These are phyloP conservation scores for Candida alai DNA, from an alignment of 805 yeast genomes.

Conservation along the genomic window DNA sequence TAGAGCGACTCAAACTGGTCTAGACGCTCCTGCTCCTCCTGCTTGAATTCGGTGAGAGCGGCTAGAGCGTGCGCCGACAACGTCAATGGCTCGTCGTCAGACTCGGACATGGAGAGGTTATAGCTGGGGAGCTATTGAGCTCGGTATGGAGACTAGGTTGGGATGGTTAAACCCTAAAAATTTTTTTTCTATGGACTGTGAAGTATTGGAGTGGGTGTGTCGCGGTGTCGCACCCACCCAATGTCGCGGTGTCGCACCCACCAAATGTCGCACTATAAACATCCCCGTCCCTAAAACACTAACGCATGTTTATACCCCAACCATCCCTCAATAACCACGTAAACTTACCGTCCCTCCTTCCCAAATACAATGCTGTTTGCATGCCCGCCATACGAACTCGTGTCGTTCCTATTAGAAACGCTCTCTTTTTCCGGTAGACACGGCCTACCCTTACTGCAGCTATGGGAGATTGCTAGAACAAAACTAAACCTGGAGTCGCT, in stretches of 20 bases:
- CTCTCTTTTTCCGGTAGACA: slow-evolving; percentile 31
- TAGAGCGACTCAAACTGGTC: slow-evolving; percentile 54
- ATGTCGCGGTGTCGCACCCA: not conserved
- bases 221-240: too few species aligned
- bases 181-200: too few species aligned
- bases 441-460: slow-evolving; percentile 24
- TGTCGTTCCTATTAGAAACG: slow-evolving; percentile 20
- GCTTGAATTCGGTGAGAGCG: slow-evolving; percentile 60
- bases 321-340: not conserved
- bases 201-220: too few species aligned
- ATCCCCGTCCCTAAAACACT: not conserved
- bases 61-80: slow-evolving; percentile 49
- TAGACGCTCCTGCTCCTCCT: slow-evolving; percentile 56
- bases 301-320: not conserved
- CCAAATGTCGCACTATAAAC: slow-evolving; percentile 3
- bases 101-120: slow-evolving; percentile 23
- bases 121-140: not conserved
- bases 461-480: slow-evolving; percentile 23
- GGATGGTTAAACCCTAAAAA: not conserved
- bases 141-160: not conserved
- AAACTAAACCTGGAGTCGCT: slow-evolving; percentile 16
- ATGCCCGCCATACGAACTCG: slow-evolving; percentile 25
- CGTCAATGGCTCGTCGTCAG: slow-evolving; percentile 41
- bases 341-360: too few species aligned
- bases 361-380: slow-evolving; percentile 14